A percentile compares a stretch with the other conserved stretches of the same genome.
phyloP scores from a whole-genome alignment of 345 rosid genomes.

The Erysimum cheiranthoides region DNA sequence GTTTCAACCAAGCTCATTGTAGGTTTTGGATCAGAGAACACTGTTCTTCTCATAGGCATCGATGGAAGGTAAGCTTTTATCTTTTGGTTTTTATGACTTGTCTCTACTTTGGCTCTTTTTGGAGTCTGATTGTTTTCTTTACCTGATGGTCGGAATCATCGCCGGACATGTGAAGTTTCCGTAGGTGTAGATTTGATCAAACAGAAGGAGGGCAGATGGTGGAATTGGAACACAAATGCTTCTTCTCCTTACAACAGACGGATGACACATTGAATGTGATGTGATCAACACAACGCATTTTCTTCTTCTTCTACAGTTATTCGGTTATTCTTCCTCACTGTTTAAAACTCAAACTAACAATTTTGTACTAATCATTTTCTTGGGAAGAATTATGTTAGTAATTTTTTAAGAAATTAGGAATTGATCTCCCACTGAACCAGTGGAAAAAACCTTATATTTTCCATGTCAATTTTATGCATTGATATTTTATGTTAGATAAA shows the following conservation, averaged over 20 bases:
- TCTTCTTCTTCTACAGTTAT: neutral
- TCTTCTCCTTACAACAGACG: conserved; percentile 41
- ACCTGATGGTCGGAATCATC: neutral
- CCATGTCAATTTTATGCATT: too few species aligned
- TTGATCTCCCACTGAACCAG: too few species aligned
- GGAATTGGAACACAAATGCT: conserved; percentile 70
- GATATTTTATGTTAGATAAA: too few species aligned
- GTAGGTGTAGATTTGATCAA: conserved; percentile 76
- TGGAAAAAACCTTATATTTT: too few species aligned
- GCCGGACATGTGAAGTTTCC: conserved; percentile 62
- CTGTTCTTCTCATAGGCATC: conserved; percentile 66
- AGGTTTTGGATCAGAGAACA: conserved; percentile 81
- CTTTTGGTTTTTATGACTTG: conserved; percentile 7
- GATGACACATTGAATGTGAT: neutral
- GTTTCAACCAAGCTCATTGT: conserved; percentile 68
- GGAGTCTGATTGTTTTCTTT: conserved; percentile 1
- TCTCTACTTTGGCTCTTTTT: conserved; percentile 10
- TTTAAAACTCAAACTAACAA: neutral
- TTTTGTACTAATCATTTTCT: neutral
- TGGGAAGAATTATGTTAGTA: neutral
- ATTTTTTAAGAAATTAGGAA: neutral
- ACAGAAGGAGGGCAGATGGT: conserved; percentile 86
- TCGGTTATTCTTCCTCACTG: too few species aligned
- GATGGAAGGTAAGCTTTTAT: conserved; percentile 68
- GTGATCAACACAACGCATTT: conserved; percentile 1